Evolutionary conservation across 306 rosid genomes (phyloP).

Genomic region (Medicago lupulina): DNA sequence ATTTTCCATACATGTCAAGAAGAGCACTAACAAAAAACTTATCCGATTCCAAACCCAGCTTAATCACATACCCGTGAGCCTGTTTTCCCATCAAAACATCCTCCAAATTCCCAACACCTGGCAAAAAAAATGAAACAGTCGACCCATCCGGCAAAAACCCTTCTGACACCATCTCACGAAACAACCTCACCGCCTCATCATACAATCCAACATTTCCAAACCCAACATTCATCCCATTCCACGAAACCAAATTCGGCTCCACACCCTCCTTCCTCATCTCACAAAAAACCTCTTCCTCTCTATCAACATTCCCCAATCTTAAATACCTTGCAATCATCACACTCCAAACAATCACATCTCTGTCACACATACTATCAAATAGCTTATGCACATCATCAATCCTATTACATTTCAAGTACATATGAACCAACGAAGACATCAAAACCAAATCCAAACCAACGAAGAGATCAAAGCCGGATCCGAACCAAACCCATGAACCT

Average conservation of each 20-base stretch:
- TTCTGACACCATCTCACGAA: slow-evolving; percentile 56
- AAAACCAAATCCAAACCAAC: too few relatives aligned
- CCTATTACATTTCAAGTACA: slow-evolving; percentile 62
- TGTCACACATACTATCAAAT: slow-evolving; percentile 62
- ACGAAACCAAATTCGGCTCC: slow-evolving; percentile 77
- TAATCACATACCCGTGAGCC: slow-evolving; percentile 63
- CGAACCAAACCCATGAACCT: slow-evolving; percentile 54
- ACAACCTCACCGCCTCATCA: slow-evolving; percentile 50
- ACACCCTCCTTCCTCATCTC: slow-evolving; percentile 66
- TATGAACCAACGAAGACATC: slow-evolving; percentile 65
- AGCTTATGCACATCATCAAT: slow-evolving; percentile 56
- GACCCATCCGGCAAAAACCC: slow-evolving; percentile 68
- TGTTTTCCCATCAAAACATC: slow-evolving; percentile 56
- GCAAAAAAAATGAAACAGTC: slow-evolving; percentile 65
- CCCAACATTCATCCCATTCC: slow-evolving; percentile 85
- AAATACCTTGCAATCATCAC: slow-evolving; percentile 74
- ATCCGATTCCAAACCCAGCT: slow-evolving; percentile 58
- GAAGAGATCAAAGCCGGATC: too few relatives aligned
- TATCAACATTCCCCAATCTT: slow-evolving; percentile 54
- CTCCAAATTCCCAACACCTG: slow-evolving; percentile 62
- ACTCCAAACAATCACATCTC: slow-evolving; percentile 67
- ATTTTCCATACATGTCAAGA: slow-evolving; percentile 78
- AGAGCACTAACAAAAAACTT: slow-evolving; percentile 62
- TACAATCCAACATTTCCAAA: slow-evolving; percentile 48
- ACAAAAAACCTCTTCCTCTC: slow-evolving; percentile 54